Base-by-base conservation (phyloP, 2,329 filamentous ascomycete genomes). In the Capronia americana region DNA sequence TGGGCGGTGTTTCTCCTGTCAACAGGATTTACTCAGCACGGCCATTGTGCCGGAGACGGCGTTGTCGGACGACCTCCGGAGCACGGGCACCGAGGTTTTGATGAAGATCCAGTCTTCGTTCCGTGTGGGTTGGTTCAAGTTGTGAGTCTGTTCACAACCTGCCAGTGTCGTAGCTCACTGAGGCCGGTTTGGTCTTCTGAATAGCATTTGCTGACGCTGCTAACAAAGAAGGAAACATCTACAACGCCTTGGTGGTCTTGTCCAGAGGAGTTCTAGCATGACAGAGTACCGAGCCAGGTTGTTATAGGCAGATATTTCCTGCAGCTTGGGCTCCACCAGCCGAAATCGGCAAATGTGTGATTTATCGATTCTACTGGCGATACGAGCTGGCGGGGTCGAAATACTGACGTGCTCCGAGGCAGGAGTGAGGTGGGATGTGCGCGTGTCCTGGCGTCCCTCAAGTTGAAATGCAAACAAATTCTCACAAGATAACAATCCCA, bases 401-500 rank as follows among this genome's bases (percentile, higher is more conserved):
- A 26, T 14, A 51, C 48, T 51, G 48, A 51, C 48, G 48, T 51
- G 20, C 48, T 26, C 48, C 48, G 24, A 51, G 10, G 23, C 48
- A 51, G 48, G 48, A 24, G 48, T 51, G 48, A 51, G 48, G 48
- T 51, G 48, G 48, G 48, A 51, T 51, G 23, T 5, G 24, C 48
- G 48, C 48, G 11, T 23, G 23, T n/a, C 20, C 2, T 24, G 20
- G 20, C 48, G 12, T 17, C 20, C n/a, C 48, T 51, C 48, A 26
- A 51, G 14, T 23, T 51, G 48, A 51, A 51, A 24, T 51, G 48
- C 20, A 51, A 51, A 23, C 23, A 51, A 51, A 51, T 51, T 44
- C 38, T n/a, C 38, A n/a, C 38, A 44, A n/a, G 14, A 41, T 44
- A 44, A 17, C 17, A 38, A 44, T 44, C 7, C 17, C 38, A 44